Evolutionary conservation across 2,329 filamentous ascomycete species (phyloP).

Genomic region (Ascochyta viciae-villosae): DNA sequence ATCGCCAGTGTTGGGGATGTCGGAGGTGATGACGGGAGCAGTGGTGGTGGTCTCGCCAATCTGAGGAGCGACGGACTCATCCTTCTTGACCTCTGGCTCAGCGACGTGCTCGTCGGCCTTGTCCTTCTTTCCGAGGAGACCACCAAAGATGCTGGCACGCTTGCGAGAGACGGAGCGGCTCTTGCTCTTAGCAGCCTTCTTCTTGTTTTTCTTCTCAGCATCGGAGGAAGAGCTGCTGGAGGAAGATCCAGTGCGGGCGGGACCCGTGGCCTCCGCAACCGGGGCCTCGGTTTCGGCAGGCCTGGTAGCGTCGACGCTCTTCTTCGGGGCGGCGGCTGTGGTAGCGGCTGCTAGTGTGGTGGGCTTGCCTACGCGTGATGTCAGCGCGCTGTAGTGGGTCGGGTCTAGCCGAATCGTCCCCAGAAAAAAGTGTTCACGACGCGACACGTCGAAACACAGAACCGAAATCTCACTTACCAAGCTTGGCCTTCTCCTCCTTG

Average conservation of each 20-base stretch:
- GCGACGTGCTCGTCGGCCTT: constrained; percentile 44
- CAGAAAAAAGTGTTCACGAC: constrained; percentile 14
- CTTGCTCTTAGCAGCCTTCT: constrained; percentile 60
- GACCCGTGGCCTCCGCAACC: constrained; percentile 28
- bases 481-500: constrained; percentile 82
- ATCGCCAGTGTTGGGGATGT: constrained; percentile 36
- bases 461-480: constrained; percentile 57
- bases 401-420: constrained; percentile 41
- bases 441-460: constrained; percentile 27
- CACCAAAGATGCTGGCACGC: constrained; percentile 65
- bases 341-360: constrained; percentile 50
- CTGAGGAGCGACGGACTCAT: constrained; percentile 39
- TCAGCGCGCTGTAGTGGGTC: constrained; percentile 46
- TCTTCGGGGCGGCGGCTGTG: constrained; percentile 52
- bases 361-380: constrained; percentile 49
- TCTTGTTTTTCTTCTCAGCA: constrained; percentile 55
- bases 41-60: constrained; percentile 44
- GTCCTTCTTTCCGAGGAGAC: constrained; percentile 68
- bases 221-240: constrained; percentile 53
- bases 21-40: constrained; percentile 45
- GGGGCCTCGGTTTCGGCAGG: constrained; percentile 42
- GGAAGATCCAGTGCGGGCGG: constrained; percentile 49
- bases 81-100: constrained; percentile 55
- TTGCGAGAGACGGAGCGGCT: constrained; percentile 68
- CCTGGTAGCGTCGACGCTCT: constrained; percentile 56